phyloP scores from a whole-genome alignment of 345 rosid species.

The Punica granatum region DNA sequence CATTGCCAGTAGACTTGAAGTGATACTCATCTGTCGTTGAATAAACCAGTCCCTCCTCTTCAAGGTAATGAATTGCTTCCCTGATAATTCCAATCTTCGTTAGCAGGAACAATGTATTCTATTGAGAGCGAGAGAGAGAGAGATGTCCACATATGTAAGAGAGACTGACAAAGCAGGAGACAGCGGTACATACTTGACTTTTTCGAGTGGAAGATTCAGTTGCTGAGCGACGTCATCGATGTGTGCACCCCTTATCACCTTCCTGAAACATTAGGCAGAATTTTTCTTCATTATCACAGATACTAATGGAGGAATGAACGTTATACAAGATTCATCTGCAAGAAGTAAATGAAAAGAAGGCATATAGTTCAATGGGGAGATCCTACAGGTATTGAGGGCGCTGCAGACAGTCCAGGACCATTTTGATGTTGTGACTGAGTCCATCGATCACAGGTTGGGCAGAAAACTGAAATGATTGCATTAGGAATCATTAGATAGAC shows the following conservation, averaged over 20 bases:
- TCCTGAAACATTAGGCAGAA: slow-evolving; percentile 25
- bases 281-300: background rate
- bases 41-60: slow-evolving; percentile 56
- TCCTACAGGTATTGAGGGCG: slow-evolving; percentile 62
- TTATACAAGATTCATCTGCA: background rate
- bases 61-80: slow-evolving; percentile 51
- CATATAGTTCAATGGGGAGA: background rate
- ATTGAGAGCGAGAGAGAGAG: background rate
- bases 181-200: slow-evolving; percentile 47
- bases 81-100: slow-evolving; percentile 27
- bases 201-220: slow-evolving; percentile 44
- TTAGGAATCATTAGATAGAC: background rate
- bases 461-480: slow-evolving; percentile 29
- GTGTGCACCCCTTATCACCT: slow-evolving; percentile 55
- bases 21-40: slow-evolving; percentile 53
- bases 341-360: background rate
- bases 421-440: slow-evolving; percentile 29
- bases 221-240: slow-evolving; percentile 45
- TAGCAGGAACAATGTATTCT: background rate
- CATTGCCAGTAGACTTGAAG: slow-evolving; percentile 61
- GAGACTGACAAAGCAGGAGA: slow-evolving; percentile 8
- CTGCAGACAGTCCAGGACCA: slow-evolving; percentile 47
- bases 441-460: slow-evolving; percentile 34
- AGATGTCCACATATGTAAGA: background rate
- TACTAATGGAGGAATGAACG: background rate